These are phyloP conservation scores for Penicillium nucicola DNA, from an alignment of 495 filamentous ascomycete species.

Conservation along the genomic window DNA sequence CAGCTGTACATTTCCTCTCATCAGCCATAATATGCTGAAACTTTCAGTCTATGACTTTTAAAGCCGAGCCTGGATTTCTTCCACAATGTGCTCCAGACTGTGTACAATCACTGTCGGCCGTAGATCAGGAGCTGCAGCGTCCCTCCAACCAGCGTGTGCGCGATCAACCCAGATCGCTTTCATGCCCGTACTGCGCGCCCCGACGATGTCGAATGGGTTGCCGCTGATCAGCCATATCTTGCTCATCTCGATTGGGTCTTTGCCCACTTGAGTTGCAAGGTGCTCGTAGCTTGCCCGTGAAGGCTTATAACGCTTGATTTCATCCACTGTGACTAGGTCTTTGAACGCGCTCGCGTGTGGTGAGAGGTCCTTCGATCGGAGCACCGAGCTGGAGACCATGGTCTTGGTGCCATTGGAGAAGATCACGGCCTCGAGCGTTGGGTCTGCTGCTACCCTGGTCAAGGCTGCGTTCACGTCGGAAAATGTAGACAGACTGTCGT, in stretches of 20 bases:
- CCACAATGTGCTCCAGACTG: slow-evolving; percentile 27
- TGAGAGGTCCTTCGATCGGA: slow-evolving; percentile 52
- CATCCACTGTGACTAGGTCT: slow-evolving; percentile 60
- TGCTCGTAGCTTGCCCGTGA: slow-evolving; percentile 60
- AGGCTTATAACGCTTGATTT: slow-evolving; percentile 64
- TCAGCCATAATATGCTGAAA: background rate
- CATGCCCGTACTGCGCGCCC: slow-evolving; percentile 45
- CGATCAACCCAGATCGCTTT: slow-evolving; percentile 71
- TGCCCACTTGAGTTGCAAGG: slow-evolving; percentile 52
- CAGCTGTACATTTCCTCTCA: slow-evolving; percentile 37
- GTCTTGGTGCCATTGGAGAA: slow-evolving; percentile 71
- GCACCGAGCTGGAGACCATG: slow-evolving; percentile 63
- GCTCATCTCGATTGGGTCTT: slow-evolving; percentile 35
- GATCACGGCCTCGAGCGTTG: slow-evolving; percentile 52
- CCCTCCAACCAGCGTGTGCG: slow-evolving; percentile 39
- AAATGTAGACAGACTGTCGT: slow-evolving; percentile 68
- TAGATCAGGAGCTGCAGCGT: slow-evolving; percentile 25
- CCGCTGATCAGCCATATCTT: slow-evolving; percentile 71
- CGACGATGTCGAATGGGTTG: slow-evolving; percentile 78
- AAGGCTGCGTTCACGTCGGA: slow-evolving; percentile 60
- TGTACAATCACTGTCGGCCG: slow-evolving; percentile 28
- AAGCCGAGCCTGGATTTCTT: slow-evolving; percentile 17
- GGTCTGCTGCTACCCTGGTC: slow-evolving; percentile 34
- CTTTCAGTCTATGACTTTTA: background rate
- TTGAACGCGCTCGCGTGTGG: slow-evolving; percentile 49